These are phyloP conservation scores for Annulohypoxylon nitens DNA, from an alignment of 495 filamentous ascomycete genomes.

Conservation along the genomic window DNA sequence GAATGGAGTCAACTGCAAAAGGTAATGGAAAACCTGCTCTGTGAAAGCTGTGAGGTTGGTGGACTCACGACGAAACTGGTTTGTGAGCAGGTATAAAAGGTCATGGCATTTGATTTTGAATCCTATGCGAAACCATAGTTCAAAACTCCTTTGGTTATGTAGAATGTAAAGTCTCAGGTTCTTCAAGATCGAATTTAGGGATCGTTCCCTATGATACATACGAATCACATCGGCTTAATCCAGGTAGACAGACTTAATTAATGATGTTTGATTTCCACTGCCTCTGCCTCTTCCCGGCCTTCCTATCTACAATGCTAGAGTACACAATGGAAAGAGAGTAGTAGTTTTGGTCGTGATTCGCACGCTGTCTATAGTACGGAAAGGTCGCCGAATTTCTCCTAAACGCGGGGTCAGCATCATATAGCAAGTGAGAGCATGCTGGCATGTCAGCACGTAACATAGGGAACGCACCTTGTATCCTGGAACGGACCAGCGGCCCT, in stretches of 20 bases:
- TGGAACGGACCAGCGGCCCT: conserved; percentile 96
- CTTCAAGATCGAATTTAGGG: background rate
- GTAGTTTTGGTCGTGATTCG: conserved; percentile 22
- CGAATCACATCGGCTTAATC: conserved; percentile 7
- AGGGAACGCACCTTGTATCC: conserved; percentile 91
- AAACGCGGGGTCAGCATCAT: conserved; percentile 34
- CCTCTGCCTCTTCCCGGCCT: conserved; percentile 43
- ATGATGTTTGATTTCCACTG: conserved; percentile 49
- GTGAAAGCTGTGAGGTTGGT: background rate
- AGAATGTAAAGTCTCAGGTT: background rate
- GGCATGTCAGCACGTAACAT: background rate
- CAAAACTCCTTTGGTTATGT: background rate
- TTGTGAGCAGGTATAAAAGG: background rate
- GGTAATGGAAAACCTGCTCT: background rate
- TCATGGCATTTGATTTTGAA: background rate
- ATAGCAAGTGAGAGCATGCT: background rate
- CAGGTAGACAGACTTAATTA: conserved; percentile 24
- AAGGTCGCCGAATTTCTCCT: conserved; percentile 99
- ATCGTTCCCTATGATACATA: background rate
- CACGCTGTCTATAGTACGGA: conserved; percentile 79
- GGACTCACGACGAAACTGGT: background rate
- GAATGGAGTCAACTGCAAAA: too few species aligned
- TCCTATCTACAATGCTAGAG: conserved; percentile 71
- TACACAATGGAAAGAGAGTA: conserved; percentile 65
- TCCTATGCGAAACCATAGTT: background rate